Evolutionary conservation across 192 early-diverging fungal genomes (phyloP).

Genomic region (Umbelopsis sp.): DNA sequence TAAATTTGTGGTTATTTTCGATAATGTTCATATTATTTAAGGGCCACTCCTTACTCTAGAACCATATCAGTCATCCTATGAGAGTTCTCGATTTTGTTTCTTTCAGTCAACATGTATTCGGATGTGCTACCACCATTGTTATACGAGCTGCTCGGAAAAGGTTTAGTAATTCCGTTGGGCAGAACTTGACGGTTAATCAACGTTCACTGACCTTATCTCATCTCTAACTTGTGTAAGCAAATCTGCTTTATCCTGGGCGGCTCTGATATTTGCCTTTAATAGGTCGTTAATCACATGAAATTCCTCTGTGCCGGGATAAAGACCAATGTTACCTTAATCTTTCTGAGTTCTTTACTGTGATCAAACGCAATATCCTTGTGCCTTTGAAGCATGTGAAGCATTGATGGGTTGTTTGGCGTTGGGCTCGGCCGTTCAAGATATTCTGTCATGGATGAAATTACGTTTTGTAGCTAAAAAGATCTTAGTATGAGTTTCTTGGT

Average conservation of each 20-base stretch:
- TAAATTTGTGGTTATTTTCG: neutral
- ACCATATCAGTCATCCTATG: slow-evolving; percentile 78
- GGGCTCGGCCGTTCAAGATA: slow-evolving; percentile 56
- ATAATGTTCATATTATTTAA: slow-evolving; percentile 2
- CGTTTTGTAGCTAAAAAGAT: slow-evolving; percentile 50
- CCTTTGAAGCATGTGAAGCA: slow-evolving; percentile 73
- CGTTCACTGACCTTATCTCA: slow-evolving; percentile 51
- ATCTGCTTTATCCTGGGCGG: slow-evolving; percentile 70
- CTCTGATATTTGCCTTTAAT: slow-evolving; percentile 58
- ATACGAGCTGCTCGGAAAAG: slow-evolving; percentile 36
- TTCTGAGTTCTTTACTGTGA: slow-evolving; percentile 77
- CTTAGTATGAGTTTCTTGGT: neutral
- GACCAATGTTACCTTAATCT: slow-evolving; percentile 56
- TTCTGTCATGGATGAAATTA: slow-evolving; percentile 67
- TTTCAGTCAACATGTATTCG: slow-evolving; percentile 73
- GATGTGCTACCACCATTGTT: slow-evolving; percentile 41
- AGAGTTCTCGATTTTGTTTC: slow-evolving; percentile 68
- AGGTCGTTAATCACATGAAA: slow-evolving; percentile 2
- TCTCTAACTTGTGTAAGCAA: slow-evolving; percentile 65
- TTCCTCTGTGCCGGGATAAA: neutral
- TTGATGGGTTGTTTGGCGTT: slow-evolving; percentile 60
- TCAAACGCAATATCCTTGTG: slow-evolving; percentile 81
- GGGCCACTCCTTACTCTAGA: slow-evolving; percentile 62
- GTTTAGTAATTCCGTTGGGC: neutral
- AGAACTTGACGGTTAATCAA: neutral